Evolutionary conservation across 2,329 filamentous ascomycete genomes (phyloP), one percentile per base, ranked within the genome.

Genomic region (Alternaria burnsii): DNA sequence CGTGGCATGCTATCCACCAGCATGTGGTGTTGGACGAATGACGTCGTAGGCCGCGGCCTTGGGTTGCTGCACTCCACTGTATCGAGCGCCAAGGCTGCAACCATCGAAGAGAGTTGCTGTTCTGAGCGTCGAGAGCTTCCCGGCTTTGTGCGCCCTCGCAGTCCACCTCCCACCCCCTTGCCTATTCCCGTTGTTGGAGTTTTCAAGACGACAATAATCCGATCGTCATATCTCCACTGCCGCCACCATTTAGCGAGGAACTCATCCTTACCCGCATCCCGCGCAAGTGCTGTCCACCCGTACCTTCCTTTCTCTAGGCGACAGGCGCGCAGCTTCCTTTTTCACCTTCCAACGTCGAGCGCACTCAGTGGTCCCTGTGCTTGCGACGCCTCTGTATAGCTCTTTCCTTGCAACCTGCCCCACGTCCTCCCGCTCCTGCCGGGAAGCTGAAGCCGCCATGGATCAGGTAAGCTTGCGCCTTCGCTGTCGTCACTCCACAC

Each of bases 181-280:
- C 24, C 30, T 46, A 34, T 46, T 24, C 18, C 32, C 26, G 51
- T 34, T 26, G 59, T 51, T 48, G 28, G 43, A 59, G 59, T 41
- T 24, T 55, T 38, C 36, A 38, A 24, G 58, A 41, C 52, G 50
- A 46, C 44, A 32, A 50, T 56, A 54, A 62, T 62, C 55, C 58
- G 52, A 55, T 59, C 67, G 65, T 69, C 70, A 68, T 68, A 22
- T 52, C 65, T 63, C 59, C 63, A 59, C 70, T 65, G 72, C 72
- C 69, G 72, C 73, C 73, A 74, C 73, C 73, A 69, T 71, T 73
- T 75, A 77, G 75, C 76, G 75, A 78, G 71, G 48, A 60, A 62
- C 55, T 46, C 65, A 64, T 69, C 65, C 60, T 54, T 56, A 65
- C 61, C 56, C 51, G 56, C 28, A 40, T 38, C 50, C 55, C 40